phyloP scores from a whole-genome alignment of 805 yeast species.

The Lachancea kluyveri region DNA sequence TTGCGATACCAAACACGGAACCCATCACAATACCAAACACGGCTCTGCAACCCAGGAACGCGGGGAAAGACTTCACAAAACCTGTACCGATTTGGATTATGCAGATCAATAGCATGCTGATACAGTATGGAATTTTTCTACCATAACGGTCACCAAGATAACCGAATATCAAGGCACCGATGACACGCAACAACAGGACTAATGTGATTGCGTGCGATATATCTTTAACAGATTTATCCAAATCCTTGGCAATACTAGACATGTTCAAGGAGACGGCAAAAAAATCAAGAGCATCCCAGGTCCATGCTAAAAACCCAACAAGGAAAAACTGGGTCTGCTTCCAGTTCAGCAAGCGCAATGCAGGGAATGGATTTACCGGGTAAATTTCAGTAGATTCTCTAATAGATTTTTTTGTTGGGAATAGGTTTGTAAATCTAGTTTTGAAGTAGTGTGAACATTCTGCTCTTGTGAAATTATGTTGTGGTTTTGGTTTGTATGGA shows the following conservation, averaged over 20 bases:
- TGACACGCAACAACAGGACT: conserved; percentile 64
- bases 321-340: conserved; percentile 44
- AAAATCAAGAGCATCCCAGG: conserved; percentile 69
- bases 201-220: conserved; percentile 70
- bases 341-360: conserved; percentile 40
- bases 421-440: conserved; percentile 45
- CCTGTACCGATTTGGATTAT: conserved; percentile 61
- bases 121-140: conserved; percentile 59
- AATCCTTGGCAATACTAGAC: conserved; percentile 43
- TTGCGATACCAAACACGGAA: conserved; percentile 59
- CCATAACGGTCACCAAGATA: conserved; percentile 55
- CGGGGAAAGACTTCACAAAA: conserved; percentile 50
- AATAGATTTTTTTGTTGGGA: conserved; percentile 39
- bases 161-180: conserved; percentile 66
- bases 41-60: conserved; percentile 57
- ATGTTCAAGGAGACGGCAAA: conserved; percentile 57
- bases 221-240: conserved; percentile 39
- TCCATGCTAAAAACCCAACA: conserved; percentile 61
- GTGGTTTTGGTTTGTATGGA: conserved; percentile 5
- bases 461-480: conserved; percentile 7
- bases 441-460: conserved; percentile 28
- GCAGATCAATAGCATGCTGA: conserved; percentile 45
- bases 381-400: conserved; percentile 32
- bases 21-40: conserved; percentile 69
- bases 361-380: conserved; percentile 56